Conservation (phyloP, 139 green algal species). For the Chlamydomonas sp. region DNA sequence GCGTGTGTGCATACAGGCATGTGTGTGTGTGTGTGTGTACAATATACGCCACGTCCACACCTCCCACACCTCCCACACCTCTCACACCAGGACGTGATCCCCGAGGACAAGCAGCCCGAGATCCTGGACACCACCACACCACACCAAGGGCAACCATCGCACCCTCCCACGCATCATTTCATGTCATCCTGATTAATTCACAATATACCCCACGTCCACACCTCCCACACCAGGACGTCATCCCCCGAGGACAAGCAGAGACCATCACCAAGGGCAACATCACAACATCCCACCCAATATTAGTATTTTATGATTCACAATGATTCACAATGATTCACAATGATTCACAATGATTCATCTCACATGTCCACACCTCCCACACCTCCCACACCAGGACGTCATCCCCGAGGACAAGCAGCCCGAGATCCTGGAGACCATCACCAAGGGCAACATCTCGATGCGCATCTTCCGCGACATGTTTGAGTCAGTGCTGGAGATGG, state of each 20-base stretch:
- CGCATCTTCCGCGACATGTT: slow-evolving; percentile 96
- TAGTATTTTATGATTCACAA: no score
- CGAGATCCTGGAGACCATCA: slow-evolving; percentile 86
- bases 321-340: not conserved
- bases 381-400: slow-evolving; percentile 44
- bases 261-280: slow-evolving; percentile 87
- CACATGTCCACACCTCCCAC: not conserved
- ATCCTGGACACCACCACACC: slow-evolving; percentile 85
- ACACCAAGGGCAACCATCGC: slow-evolving; percentile 86
- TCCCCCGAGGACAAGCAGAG: slow-evolving; percentile 78
- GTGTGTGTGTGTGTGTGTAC: no score
- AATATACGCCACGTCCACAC: no score
- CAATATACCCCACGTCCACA: not conserved
- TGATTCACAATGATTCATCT: not conserved
- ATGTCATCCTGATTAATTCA: not conserved
- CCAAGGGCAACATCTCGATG: slow-evolving; percentile 87
- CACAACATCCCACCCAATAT: no score
- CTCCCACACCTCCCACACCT: slow-evolving; percentile 5
- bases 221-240: slow-evolving; percentile 48
- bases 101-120: slow-evolving; percentile 81
- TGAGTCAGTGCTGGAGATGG: slow-evolving; percentile 91
- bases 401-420: slow-evolving; percentile 81
- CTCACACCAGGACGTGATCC: slow-evolving; percentile 60
- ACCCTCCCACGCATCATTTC: no score
- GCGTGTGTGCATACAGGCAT: no score